Evolutionary conservation across 2,329 filamentous ascomycete species (phyloP).

Genomic region (Botrytis hyacinthi): DNA sequence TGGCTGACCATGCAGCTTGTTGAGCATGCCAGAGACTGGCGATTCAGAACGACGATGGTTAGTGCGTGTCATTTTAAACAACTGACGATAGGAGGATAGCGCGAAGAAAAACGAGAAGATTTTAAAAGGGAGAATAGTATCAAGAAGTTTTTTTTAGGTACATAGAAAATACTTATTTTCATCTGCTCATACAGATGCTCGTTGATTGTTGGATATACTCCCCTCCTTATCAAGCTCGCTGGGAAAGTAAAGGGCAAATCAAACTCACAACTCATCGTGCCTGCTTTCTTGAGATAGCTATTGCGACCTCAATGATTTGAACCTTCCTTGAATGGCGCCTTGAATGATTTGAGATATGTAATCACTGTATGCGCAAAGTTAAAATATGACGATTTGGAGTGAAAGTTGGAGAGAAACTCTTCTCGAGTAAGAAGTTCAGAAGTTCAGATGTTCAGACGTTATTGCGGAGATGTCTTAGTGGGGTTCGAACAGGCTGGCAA

Average conservation of each 20-base stretch:
- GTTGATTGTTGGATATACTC: neutral
- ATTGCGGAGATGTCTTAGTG: constrained; percentile 20
- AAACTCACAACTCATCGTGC: constrained; percentile 39
- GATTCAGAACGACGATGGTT: constrained; percentile 15
- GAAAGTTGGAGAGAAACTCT: constrained; percentile 2
- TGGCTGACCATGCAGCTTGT: constrained; percentile 93
- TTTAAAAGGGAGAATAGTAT: neutral
- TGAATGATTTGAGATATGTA: neutral
- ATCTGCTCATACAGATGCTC: neutral
- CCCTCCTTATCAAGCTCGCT: constrained; percentile 12
- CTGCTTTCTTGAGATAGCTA: constrained; percentile 25
- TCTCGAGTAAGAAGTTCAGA: constrained; percentile 13
- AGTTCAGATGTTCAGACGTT: constrained; percentile 5
- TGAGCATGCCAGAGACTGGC: constrained; percentile 83
- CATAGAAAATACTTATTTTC: constrained; percentile 5
- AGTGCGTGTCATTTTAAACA: constrained; percentile 19
- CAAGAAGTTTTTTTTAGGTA: neutral
- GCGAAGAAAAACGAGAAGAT: neutral
- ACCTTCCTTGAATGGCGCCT: neutral
- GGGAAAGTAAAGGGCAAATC: constrained; percentile 22
- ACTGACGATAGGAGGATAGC: constrained; percentile 16
- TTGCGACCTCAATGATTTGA: constrained; percentile 21
- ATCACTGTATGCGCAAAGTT: neutral
- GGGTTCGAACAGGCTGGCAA: constrained; percentile 22
- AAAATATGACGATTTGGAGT: neutral